Evolutionary conservation across 2,329 filamentous ascomycete species (phyloP).

Genomic region (Aspergillus sp.): DNA sequence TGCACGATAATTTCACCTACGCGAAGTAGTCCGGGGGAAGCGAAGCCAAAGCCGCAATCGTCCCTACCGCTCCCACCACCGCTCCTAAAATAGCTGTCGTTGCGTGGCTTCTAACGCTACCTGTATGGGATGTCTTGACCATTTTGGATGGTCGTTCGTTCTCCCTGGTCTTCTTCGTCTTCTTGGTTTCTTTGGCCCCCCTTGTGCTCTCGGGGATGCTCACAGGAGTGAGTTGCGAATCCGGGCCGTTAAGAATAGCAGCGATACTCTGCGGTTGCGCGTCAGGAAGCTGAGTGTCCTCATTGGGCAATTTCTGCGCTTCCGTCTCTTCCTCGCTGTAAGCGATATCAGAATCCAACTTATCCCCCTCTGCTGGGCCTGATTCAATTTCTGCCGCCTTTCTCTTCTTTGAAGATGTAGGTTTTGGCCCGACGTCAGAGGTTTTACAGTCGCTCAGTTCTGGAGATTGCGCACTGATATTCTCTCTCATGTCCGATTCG

Average conservation of each 20-base stretch:
- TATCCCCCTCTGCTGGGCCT: not conserved
- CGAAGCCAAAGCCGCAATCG: constrained; percentile 41
- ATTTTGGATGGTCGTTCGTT: constrained; percentile 30
- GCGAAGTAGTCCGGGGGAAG: constrained; percentile 46
- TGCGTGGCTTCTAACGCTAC: constrained; percentile 36
- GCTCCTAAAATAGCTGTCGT: constrained; percentile 41
- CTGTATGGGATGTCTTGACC: constrained; percentile 21
- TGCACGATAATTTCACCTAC: constrained; percentile 15
- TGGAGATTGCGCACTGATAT: not conserved
- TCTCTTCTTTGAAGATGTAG: constrained; percentile 22
- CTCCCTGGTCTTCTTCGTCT: constrained; percentile 13
- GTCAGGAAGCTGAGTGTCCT: constrained; percentile 21
- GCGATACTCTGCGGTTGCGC: constrained; percentile 24
- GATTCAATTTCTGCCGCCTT: constrained; percentile 31
- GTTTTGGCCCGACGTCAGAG: not conserved
- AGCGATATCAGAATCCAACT: not conserved
- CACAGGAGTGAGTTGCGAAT: constrained; percentile 8
- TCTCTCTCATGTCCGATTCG: not conserved
- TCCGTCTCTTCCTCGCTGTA: not conserved
- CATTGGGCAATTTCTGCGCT: not conserved
- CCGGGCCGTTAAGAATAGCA: constrained; percentile 7
- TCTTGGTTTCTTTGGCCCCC: constrained; percentile 14
- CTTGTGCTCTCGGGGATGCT: constrained; percentile 9
- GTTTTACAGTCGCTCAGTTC: not conserved
- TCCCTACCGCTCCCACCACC: constrained; percentile 42